These are phyloP conservation scores for Oryza brachyantha DNA, from an alignment of 176 grass and related monocot species.

Conservation along the genomic window DNA sequence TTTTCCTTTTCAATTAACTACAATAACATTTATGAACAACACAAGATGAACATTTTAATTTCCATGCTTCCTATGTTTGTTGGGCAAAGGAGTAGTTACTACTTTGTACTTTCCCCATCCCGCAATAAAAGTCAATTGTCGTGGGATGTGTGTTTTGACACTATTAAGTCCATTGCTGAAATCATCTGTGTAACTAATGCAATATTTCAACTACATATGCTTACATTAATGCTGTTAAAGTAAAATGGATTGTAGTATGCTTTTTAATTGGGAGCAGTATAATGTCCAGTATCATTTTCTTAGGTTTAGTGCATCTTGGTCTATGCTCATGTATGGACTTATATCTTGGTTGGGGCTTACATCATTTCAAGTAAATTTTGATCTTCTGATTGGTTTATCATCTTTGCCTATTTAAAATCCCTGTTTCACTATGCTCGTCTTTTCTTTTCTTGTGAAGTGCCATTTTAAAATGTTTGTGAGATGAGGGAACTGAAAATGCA, in stretches of 20 bases:
- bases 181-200: neutral
- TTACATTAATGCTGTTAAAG: neutral
- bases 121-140: neutral
- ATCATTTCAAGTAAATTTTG: constrained; percentile 3
- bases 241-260: neutral
- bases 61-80: neutral
- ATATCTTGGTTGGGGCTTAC: too few species aligned
- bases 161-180: neutral
- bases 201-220: neutral
- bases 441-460: neutral
- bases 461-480: neutral
- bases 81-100: constrained; percentile 10
- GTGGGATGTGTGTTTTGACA: neutral
- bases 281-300: too few species aligned
- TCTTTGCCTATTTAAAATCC: neutral
- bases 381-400: neutral
- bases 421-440: neutral
- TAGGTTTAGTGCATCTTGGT: too few species aligned
- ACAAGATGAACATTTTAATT: neutral
- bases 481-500: neutral
- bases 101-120: neutral
- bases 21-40: neutral
- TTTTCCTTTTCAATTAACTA: neutral
- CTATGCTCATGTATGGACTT: too few species aligned
- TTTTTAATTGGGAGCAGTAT: neutral